Evolutionary conservation across 768 basidiomycete genomes (phyloP), one percentile per base, ranked within the genome.

Genomic region (Phylloporus sp.): DNA sequence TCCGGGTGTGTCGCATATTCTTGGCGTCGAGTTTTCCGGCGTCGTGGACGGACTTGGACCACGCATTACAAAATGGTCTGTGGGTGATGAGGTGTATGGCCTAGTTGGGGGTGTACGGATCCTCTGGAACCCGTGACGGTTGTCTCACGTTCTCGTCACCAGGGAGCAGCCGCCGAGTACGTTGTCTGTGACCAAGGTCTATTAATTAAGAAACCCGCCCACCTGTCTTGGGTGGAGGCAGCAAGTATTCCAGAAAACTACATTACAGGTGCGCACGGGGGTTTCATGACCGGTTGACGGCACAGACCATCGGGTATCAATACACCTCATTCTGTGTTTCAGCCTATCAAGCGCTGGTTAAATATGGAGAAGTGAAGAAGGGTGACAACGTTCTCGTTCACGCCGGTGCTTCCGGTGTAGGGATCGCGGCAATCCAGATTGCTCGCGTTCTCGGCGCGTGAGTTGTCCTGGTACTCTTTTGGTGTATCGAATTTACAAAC

Each of bases 161-260:
- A 94, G 92, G 93, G 93, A 31, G 91, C 92, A 39, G 95, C 94
- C 62, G 92, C 93, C 31, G 89, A 95, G 66, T 95, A 84, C 65
- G 81, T 97, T 56, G 79, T 74, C 24, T 80, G 84, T 36, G 73
- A 78, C 8, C 74, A 83, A 53, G 80, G 79, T 3, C 80, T 89
- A 70, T 65, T 95, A 51, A 71, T 92, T 52, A 73, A 63, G 54
- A 97, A 97, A 68, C 91, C 93, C 7, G 64, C 67, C 24, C 70
- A 84, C 64, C 72, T 98, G 54, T 80, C 83, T 27, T 95, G 88
- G 88, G 76, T 73, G 0, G 84, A 97, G 62, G 92, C 91, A 9
- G 92, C 94, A 13, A 85, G 84, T 58, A 82, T 97, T 35, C 90
- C 91, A 0, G 95, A 98, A 71, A 84, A 80, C 54, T 95, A 86